Evolutionary conservation across 352 stramenopile species (phyloP), one percentile per base, ranked within the genome.

Genomic region (Phytophthora europaea): DNA sequence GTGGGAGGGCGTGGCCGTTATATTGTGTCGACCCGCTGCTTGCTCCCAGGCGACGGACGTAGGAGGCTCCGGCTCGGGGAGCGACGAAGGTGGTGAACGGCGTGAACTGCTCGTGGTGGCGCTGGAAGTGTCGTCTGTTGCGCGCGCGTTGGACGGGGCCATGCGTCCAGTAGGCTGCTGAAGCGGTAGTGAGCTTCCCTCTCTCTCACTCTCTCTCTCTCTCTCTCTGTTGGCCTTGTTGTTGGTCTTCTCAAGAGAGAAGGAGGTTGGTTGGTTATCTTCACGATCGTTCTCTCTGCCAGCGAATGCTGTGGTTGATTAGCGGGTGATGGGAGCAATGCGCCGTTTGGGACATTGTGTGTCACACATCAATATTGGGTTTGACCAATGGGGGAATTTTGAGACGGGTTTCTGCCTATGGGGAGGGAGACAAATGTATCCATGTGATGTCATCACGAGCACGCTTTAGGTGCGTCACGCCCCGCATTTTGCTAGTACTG

Each of bases 81-180:
- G 70, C 13, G 65, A 78, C 15, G 53, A 65, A 48, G 69, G 69
- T 59, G 53, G 67, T 36, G 65, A 53, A 43, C 64, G 70, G 38
- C 47, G 36, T 15, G 36, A 43, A 2, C 36, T 43, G 36, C 36
- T 43, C 36, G 36, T 43, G 10, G 36, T 5, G 36, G 36, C 36
- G 10, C 15, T 43, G 36, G 10, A 43, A 43, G 36, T 43, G 26
- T 18, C 38, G 61, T 51, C 65, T 51, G 52, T 43, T 51, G 26
- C 15, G 10, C 22, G 56, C 15, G 23, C 3, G 5, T 51, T 72
- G 51, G 61, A 73, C 48, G 72, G 52, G 22, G 58, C 68, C 63
- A 80, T 60, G 78, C 68, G 36, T 12, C 36, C 36, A 43, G 36
- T 43, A 18, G 36, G 36, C 36, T 43, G 36, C 36, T 43, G 36